Conservation (phyloP, 163 green algal species). For the Scenedesmus sp. region DNA sequence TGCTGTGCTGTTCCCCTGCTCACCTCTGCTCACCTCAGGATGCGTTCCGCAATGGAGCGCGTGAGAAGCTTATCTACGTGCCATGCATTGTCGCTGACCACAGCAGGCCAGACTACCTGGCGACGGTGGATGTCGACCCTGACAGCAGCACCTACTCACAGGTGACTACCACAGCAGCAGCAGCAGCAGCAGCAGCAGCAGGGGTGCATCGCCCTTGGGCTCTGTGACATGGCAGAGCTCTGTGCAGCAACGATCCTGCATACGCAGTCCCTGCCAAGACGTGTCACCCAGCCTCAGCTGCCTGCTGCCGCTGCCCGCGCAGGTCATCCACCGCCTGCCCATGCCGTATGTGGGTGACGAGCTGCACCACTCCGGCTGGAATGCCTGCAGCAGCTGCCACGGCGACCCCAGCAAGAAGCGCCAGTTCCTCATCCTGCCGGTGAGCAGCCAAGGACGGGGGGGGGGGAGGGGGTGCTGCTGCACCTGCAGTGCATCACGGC, state of each 20-base stretch:
- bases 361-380: slow-evolving; percentile 90
- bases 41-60: slow-evolving; percentile 60
- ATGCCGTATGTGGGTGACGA: slow-evolving; percentile 85
- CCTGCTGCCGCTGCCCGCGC: background rate
- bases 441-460: background rate
- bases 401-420: slow-evolving; percentile 60
- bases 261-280: background rate
- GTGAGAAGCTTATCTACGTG: slow-evolving; percentile 85
- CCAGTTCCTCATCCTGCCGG: slow-evolving; percentile 64
- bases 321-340: slow-evolving; percentile 84
- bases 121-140: slow-evolving; percentile 81
- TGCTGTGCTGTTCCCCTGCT: background rate
- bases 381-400: slow-evolving; percentile 82
- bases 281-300: background rate
- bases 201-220: background rate
- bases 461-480: background rate
- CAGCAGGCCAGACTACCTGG: slow-evolving; percentile 82
- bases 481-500: background rate
- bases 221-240: background rate
- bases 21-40: slow-evolving; percentile 57
- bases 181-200: background rate
- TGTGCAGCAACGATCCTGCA: background rate
- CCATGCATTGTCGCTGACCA: slow-evolving; percentile 71
- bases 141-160: slow-evolving; percentile 72
- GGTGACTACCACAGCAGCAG: slow-evolving; percentile 44